Evolutionary conservation across 768 basidiomycete species (phyloP).

Genomic region (Leucosporidium yakuticum): DNA sequence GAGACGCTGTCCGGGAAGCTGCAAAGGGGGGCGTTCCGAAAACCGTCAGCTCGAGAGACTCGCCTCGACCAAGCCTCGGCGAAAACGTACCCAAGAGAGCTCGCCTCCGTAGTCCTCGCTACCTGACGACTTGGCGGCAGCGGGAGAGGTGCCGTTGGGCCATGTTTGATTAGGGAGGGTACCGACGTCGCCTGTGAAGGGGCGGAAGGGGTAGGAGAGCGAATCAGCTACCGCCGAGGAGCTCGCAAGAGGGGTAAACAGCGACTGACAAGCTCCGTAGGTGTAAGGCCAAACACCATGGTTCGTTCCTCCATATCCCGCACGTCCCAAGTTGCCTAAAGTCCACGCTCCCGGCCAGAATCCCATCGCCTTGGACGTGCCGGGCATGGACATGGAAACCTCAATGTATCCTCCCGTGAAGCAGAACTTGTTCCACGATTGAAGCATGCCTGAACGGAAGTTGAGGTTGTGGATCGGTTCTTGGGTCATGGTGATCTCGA

Average conservation of each 20-base stretch:
- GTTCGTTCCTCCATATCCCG: constrained; percentile 83
- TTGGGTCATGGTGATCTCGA: constrained; percentile 33
- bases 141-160: constrained; percentile 53
- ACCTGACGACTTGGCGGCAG: constrained; percentile 47
- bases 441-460: constrained; percentile 37
- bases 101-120: constrained; percentile 46
- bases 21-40: constrained; percentile 50
- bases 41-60: background rate
- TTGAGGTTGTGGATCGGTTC: constrained; percentile 30
- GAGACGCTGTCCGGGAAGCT: constrained; percentile 75
- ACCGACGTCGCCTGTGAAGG: constrained; percentile 65
- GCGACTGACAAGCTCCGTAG: background rate
- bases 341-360: constrained; percentile 33
- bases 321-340: constrained; percentile 70
- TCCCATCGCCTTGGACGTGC: constrained; percentile 22
- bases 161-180: constrained; percentile 68
- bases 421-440: constrained; percentile 39
- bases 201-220: constrained; percentile 50
- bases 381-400: constrained; percentile 27
- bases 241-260: constrained; percentile 1
- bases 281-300: constrained; percentile 61
- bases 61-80: background rate
- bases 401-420: constrained; percentile 39
- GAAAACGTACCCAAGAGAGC: constrained; percentile 35
- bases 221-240: background rate